These are phyloP conservation scores for Fusarium torreyae DNA, from an alignment of 2,329 filamentous ascomycete genomes.

Conservation along the genomic window DNA sequence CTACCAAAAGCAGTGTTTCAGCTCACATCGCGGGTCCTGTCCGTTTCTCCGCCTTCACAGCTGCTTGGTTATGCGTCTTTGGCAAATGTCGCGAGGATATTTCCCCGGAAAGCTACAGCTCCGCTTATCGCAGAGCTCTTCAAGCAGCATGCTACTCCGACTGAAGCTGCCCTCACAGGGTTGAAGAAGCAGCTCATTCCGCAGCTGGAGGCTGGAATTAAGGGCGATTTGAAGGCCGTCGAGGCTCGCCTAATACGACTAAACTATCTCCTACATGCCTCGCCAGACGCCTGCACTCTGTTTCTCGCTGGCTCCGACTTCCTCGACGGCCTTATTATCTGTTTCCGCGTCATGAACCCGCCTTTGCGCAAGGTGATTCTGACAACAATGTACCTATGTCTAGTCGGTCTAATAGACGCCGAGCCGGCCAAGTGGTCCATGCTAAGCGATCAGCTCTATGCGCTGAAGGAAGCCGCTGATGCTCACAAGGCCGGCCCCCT, in stretches of 20 bases:
- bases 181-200: constrained; percentile 75
- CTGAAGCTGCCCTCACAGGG: constrained; percentile 70
- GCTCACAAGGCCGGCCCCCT: constrained; percentile 70
- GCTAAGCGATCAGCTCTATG: constrained; percentile 87
- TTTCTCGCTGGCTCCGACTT: constrained; percentile 91
- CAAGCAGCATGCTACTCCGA: constrained; percentile 61
- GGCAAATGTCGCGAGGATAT: constrained; percentile 76
- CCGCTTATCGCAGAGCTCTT: constrained; percentile 67
- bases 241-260: constrained; percentile 70
- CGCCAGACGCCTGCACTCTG: constrained; percentile 69
- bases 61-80: constrained; percentile 78
- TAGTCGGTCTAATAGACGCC: constrained; percentile 78
- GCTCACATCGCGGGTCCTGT: constrained; percentile 72
- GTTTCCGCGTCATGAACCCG: constrained; percentile 76
- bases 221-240: constrained; percentile 67
- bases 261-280: constrained; percentile 75
- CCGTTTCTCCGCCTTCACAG: constrained; percentile 56
- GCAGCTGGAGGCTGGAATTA: constrained; percentile 73
- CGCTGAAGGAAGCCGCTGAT: constrained; percentile 80
- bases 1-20: constrained; percentile 77
- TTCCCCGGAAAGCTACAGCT: constrained; percentile 73
- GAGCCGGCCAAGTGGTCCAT: constrained; percentile 79
- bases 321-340: constrained; percentile 79
- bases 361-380: constrained; percentile 77
- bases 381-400: constrained; percentile 80